Conservation (phyloP, 352 stramenopile species). For the Globisporangium viniferum region DNA sequence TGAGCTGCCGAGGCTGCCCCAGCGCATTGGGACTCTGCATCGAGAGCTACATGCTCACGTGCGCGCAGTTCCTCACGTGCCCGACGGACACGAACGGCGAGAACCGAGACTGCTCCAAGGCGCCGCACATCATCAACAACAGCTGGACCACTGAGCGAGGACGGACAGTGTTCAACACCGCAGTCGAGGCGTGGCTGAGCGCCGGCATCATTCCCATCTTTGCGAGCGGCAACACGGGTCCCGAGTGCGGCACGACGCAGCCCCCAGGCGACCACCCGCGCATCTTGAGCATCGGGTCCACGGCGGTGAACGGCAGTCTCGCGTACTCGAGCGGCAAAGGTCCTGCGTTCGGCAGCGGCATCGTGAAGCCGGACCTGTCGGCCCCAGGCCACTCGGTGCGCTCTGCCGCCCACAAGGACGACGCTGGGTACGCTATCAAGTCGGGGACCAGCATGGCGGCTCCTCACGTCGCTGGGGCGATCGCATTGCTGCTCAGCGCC, state of each 20-base stretch:
- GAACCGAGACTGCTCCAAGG: slow-evolving; percentile 43
- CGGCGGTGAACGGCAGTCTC: slow-evolving; percentile 29
- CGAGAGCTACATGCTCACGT: slow-evolving; percentile 29
- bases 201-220: slow-evolving; percentile 57
- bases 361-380: slow-evolving; percentile 45
- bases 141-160: too few species aligned
- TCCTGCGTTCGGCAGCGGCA: slow-evolving; percentile 23
- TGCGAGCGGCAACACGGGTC: slow-evolving; percentile 41
- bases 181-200: slow-evolving; percentile 40
- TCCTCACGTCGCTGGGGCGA: slow-evolving; percentile 43
- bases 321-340: slow-evolving; percentile 42
- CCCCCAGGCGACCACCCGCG: slow-evolving; percentile 38
- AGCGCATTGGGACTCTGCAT: slow-evolving; percentile 14
- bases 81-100: slow-evolving; percentile 49
- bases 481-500: slow-evolving; percentile 43
- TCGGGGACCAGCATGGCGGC: slow-evolving; percentile 60
- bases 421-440: slow-evolving; percentile 31
- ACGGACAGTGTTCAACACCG: too few species aligned
- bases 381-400: slow-evolving; percentile 33
- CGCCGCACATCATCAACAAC: slow-evolving; percentile 54
- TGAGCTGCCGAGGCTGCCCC: slow-evolving; percentile 14
- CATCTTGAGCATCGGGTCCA: slow-evolving; percentile 37
- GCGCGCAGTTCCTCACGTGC: slow-evolving; percentile 56
- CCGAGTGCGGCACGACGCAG: slow-evolving; percentile 24
- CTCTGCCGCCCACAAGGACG: slow-evolving; percentile 34